Evolutionary conservation across 805 yeast species (phyloP).

Genomic region (Barnettozyma vustinii): DNA sequence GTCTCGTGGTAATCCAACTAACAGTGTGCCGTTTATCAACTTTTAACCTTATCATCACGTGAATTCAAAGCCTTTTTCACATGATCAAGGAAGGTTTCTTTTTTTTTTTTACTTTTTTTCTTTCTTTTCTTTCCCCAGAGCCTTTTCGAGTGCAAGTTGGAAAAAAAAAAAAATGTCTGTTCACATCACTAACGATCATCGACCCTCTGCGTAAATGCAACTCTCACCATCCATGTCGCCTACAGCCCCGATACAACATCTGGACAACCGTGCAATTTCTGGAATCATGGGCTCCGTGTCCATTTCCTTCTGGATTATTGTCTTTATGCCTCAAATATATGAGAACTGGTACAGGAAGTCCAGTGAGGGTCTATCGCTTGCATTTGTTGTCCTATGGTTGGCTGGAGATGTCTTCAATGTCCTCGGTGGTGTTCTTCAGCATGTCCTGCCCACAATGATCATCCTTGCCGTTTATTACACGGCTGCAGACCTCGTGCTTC

Average conservation of each 20-base stretch:
- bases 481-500: constrained; percentile 77
- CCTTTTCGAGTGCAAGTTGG: too few relatives aligned
- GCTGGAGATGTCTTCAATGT: constrained; percentile 93
- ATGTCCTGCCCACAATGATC: constrained; percentile 91
- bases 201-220: too few relatives aligned
- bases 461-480: constrained; percentile 91
- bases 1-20: too few relatives aligned
- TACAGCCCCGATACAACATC: background rate
- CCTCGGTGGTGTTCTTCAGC: constrained; percentile 84
- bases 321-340: constrained; percentile 93
- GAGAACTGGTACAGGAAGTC: constrained; percentile 83
- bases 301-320: constrained; percentile 96
- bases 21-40: too few relatives aligned
- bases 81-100: background rate
- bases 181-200: background rate
- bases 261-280: constrained; percentile 24
- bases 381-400: constrained; percentile 87
- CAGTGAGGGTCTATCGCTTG: constrained; percentile 83
- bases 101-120: background rate
- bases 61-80: background rate
- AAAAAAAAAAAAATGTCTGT: too few relatives aligned
- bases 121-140: background rate
- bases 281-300: constrained; percentile 61
- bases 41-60: background rate
- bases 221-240: background rate